Evolutionary conservation across 495 filamentous ascomycete species (phyloP), one percentile per base, ranked within the genome.

Genomic region (Cryomyces minteri): DNA sequence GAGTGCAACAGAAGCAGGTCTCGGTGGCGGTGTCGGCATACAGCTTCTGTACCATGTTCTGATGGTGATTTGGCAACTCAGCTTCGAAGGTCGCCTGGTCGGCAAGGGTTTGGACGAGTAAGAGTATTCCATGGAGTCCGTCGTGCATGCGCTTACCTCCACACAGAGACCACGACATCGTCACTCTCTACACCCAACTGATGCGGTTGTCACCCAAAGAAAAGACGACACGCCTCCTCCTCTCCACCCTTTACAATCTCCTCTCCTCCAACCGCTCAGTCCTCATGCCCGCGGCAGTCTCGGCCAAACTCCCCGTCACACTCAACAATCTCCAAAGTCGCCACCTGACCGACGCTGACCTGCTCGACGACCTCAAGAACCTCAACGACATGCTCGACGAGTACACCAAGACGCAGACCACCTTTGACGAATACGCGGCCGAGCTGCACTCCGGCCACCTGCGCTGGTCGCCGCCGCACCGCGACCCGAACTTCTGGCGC

Each of bases 1-100:
- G 41, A 72, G 59, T 50, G 67, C 65, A 7, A 58, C 69, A 38
- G 84, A 85, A 56, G 71, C 70, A 28, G 72, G 74, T 12, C 57
- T 92, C 37, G 71, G 79, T 39, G 84, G 87, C 41, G 84, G 84
- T 11, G 82, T 99, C 43, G 84, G 88, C 11, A 65, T 99, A 10
- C 92, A 99, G 56, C 75, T 96, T 37, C 71, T 99, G 29, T 99
- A 99, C 58, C 86, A 94, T 52, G 82, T 94, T 18, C 71, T 99
- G 32, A 66, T 99, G 34, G 84, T 87, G 10, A 60, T 96, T 25
- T 99, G 92, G 92, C 86, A 96, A 66, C 67, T 96, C 43, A 90
- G 84, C 47, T 99, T 99, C 50, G 92, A 96, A 56, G 83, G 79
- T 25, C 68, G 68, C 31, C 65, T 82, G 5, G 71, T 99, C 49